Conservation (phyloP, 2,329 filamentous ascomycete genomes). For the Cladosporium sp. region DNA sequence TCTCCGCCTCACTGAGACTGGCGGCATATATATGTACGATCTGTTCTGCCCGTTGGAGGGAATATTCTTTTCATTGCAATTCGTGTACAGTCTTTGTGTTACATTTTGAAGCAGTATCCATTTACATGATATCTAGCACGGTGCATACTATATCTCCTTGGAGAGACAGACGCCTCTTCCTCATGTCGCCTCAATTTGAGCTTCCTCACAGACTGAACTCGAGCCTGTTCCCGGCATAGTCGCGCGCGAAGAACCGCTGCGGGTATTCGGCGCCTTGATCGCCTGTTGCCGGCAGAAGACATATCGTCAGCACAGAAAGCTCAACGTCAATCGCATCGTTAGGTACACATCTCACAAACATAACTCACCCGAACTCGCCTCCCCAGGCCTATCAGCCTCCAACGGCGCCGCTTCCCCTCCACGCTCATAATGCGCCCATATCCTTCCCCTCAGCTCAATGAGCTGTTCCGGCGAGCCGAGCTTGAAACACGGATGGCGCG, state of each 20-base stretch:
- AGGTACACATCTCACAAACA: background rate
- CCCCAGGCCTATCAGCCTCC: slow-evolving; percentile 58
- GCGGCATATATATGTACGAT: background rate
- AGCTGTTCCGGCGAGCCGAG: slow-evolving; percentile 52
- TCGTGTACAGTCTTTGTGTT: background rate
- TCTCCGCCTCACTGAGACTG: too few species aligned
- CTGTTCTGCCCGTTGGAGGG: background rate
- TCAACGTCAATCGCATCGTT: too few species aligned
- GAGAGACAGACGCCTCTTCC: too few species aligned
- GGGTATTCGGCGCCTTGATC: slow-evolving; percentile 61
- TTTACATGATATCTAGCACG: too few species aligned
- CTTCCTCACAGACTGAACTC: slow-evolving; percentile 41
- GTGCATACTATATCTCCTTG: too few species aligned
- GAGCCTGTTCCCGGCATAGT: slow-evolving; percentile 43
- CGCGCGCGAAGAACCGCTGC: slow-evolving; percentile 60
- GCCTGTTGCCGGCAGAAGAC: slow-evolving; percentile 41
- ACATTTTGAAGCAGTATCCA: background rate
- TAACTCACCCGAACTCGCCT: slow-evolving; percentile 38
- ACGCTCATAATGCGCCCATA: slow-evolving; percentile 54
- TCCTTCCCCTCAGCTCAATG: slow-evolving; percentile 46
- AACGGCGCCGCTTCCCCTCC: slow-evolving; percentile 54
- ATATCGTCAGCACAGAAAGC: slow-evolving; percentile 9
- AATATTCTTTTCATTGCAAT: background rate
- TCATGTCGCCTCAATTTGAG: too few species aligned
- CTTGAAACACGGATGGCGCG: slow-evolving; percentile 61